Evolutionary conservation across 2,329 filamentous ascomycete species (phyloP), one percentile per base, ranked within the genome.

Genomic region (Zymoseptoria ardabiliae): DNA sequence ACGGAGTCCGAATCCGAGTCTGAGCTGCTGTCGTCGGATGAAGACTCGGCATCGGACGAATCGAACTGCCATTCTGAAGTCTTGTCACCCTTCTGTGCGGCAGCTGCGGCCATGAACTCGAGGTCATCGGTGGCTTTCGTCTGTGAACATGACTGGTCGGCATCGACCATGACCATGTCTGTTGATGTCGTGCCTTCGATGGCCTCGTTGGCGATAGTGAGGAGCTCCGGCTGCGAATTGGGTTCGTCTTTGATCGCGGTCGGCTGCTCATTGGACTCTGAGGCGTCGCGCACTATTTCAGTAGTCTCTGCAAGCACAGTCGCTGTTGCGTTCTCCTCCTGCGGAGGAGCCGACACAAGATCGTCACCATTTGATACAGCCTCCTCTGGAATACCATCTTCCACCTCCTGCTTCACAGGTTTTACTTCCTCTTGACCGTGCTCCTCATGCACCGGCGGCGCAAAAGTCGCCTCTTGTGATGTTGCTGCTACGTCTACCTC

Each of bases 11-110:
- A 72, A 28, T 70, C 71, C 2, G 65, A 65, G 61, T 69, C 66
- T 8, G 63, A 63, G 55, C 54, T 62, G 56, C 76, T 76, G 20
- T 78, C 76, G 55, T 82, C 81, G n/a, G 81, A 83, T 0, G 82
- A 83, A 48, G 81, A 82, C 62, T 86, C 83, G 2, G 84, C 85
- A 21, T 79, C 76, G n/a, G 81, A 82, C 22, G 82, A 82, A 65
- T 85, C 81, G 54, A 81, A 79, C 59, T 96, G 90, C 90, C 91
- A 97, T 73, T 97, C 92, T 2, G 88, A 86, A 51, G 88, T 79
- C 56, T 78, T 74, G 52, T 79, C 76, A 30, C 74, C 76, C 56
- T 78, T 76, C 65, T 78, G 78, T 10, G 73, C 75, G 56, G 75
- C 72, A 17, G 74, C 78, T 10, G 75, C 76, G 54, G 72, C 72